Base-by-base conservation (phyloP, 2,329 filamentous ascomycete species). In the Trichoderma koningiopsis region DNA sequence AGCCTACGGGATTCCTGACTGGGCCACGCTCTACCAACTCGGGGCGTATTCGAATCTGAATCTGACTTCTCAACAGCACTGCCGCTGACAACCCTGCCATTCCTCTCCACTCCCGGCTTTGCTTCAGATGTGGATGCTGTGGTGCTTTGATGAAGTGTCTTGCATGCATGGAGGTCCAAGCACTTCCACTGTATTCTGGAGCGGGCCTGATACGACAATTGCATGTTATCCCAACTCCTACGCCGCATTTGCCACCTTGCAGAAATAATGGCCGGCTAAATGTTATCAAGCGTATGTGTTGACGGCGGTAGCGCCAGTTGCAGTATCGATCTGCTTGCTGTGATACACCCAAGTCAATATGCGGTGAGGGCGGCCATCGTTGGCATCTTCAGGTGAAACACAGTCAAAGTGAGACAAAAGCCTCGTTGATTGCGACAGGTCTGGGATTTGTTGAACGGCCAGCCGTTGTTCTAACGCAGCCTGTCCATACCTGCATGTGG, bases 191-290 rank as follows among this genome's bases (percentile, higher is more conserved):
- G 47, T 49, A 11, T 49, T 37, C 40, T 58, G n/a, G 35, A 31
- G 64, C 64, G 64, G 55, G 55, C 55, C 55, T 67, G 64, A 24
- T 22, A 56, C 31, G 52, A 59, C 64, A 58, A 47, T 52, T 67
- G 64, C 64, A 67, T 43, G 19, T 43, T 43, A 43, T 52, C 8
- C 16, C 27, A 40, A 52, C 37, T 58, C 14, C n/a, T n/a, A 64
- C 55, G 52, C 31, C 33, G 61, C 52, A 43, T 64, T 43, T 55
- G 61, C 52, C 52, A 56, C 61, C 33, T 56, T 56, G 61, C 33
- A 64, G 49, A 64, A 56, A 52, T 43, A 33, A 64, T 24, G 35
- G 49, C 55, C 37, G 33, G 49, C 61, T 37, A 43, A 64, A 40
- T 24, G 35, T 22, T 56, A 16, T 56, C 19, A 19, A 59, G 55